Conservation (phyloP, 148 eudicot genomes). For the Chenopodium album region DNA sequence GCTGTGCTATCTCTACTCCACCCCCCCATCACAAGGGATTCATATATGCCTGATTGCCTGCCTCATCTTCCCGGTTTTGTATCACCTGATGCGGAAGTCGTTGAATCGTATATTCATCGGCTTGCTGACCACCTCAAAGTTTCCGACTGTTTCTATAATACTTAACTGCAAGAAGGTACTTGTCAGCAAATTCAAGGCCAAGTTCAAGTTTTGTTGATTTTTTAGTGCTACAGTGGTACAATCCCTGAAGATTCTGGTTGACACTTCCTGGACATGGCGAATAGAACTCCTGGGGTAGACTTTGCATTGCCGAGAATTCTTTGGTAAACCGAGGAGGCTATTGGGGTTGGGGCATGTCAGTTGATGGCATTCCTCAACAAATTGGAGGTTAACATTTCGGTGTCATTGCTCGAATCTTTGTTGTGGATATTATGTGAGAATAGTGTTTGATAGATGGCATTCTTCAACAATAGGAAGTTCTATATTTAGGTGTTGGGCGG, state of each 20-base stretch:
- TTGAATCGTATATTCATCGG: conserved; percentile 51
- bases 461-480: conserved; percentile 3
- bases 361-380: not conserved
- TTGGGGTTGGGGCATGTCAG: not conserved
- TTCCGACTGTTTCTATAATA: conserved; percentile 45
- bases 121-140: conserved; percentile 80
- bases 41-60: conserved; percentile 68
- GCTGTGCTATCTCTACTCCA: conserved; percentile 69
- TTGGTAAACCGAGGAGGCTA: conserved; percentile 6
- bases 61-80: conserved; percentile 72
- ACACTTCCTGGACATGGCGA: conserved; percentile 13
- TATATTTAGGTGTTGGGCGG: conserved; percentile 11
- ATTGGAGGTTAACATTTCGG: conserved; percentile 12
- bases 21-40: conserved; percentile 45
- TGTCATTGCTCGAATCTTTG: not conserved
- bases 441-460: conserved; percentile 4
- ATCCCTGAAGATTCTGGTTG: not conserved
- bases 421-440: conserved; percentile 19
- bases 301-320: conserved; percentile 4
- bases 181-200: not conserved
- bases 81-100: conserved; percentile 67
- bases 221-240: not conserved
- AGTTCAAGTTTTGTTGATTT: not conserved
- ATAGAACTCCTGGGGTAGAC: conserved; percentile 5
- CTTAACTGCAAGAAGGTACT: conserved; percentile 1